Evolutionary conservation across 1,284 basidiomycete genomes (phyloP).

Genomic region (Microbotryomycetes sp.): DNA sequence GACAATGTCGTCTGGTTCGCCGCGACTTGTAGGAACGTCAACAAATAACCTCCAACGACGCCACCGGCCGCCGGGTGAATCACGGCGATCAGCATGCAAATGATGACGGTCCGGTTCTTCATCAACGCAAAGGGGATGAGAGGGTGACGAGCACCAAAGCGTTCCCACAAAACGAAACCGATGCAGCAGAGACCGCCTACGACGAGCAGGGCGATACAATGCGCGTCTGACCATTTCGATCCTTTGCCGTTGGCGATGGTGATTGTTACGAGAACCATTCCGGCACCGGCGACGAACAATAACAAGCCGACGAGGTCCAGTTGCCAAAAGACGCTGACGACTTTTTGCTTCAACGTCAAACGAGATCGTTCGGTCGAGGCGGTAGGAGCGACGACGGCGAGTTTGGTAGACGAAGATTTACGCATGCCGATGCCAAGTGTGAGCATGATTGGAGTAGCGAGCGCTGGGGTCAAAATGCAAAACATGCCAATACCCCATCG

Average conservation of each 20-base stretch:
- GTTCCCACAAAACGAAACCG: constrained; percentile 38
- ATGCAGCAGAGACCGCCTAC: constrained; percentile 34
- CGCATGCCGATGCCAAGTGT: constrained; percentile 32
- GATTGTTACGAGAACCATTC: constrained; percentile 40
- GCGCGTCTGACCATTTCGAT: constrained; percentile 39
- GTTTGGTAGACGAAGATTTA: constrained; percentile 8
- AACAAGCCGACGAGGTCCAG: constrained; percentile 41
- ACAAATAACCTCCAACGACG: constrained; percentile 38
- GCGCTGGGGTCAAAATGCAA: constrained; percentile 36
- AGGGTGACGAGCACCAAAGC: constrained; percentile 38
- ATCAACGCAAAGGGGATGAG: constrained; percentile 40
- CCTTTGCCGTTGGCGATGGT: constrained; percentile 40
- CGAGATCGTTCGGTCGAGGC: background rate
- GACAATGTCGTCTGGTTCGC: constrained; percentile 33
- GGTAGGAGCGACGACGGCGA: background rate
- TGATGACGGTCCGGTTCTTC: constrained; percentile 39
- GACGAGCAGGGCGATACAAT: constrained; percentile 39
- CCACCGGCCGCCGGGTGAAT: constrained; percentile 39
- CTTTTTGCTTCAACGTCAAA: background rate
- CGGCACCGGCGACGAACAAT: constrained; percentile 39
- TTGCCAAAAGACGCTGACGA: constrained; percentile 36
- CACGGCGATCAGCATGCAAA: constrained; percentile 37
- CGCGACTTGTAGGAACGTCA: constrained; percentile 36
- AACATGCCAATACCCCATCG: constrained; percentile 41
- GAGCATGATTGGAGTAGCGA: constrained; percentile 38